Conservation (phyloP, 768 basidiomycete genomes). For the Omphalotus guepiniiformis region DNA sequence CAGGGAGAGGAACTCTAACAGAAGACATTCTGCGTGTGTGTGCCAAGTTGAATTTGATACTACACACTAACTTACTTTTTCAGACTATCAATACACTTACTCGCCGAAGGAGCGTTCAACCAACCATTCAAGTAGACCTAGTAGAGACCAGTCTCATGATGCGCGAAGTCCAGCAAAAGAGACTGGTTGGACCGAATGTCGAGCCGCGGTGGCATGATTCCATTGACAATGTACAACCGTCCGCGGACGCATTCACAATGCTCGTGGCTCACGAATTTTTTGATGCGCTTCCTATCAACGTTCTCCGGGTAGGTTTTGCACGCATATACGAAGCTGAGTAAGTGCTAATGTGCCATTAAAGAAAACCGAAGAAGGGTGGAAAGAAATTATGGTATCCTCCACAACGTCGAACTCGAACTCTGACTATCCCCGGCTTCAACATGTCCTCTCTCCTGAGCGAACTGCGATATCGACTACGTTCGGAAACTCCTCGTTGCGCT, state of each 20-base stretch:
- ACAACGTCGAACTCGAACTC: slow-evolving; percentile 42
- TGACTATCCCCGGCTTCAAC: slow-evolving; percentile 51
- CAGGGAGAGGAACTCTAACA: slow-evolving; percentile 91
- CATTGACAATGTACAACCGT: slow-evolving; percentile 58
- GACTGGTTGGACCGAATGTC: slow-evolving; percentile 32
- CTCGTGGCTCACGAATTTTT: slow-evolving; percentile 97
- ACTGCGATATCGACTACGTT: slow-evolving; percentile 52
- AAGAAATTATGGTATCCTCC: slow-evolving; percentile 68
- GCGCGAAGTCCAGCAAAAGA: slow-evolving; percentile 55
- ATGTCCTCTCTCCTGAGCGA: slow-evolving; percentile 39
- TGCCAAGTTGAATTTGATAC: slow-evolving; percentile 6
- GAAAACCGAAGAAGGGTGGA: slow-evolving; percentile 80
- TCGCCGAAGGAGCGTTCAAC: neutral
- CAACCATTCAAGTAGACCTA: slow-evolving; percentile 54
- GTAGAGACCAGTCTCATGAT: slow-evolving; percentile 78
- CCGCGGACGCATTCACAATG: slow-evolving; percentile 64
- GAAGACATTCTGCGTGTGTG: slow-evolving; percentile 82
- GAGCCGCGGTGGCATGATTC: slow-evolving; percentile 68
- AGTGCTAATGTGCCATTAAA: slow-evolving; percentile 21
- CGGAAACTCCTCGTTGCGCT: slow-evolving; percentile 64
- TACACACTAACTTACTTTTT: neutral
- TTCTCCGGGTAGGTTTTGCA: slow-evolving; percentile 62
- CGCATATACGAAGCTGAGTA: neutral
- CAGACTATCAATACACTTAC: neutral
- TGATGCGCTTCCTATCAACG: slow-evolving; percentile 90